Base-by-base conservation (phyloP, 257 asterid species). In the Capsicum chinense region DNA sequence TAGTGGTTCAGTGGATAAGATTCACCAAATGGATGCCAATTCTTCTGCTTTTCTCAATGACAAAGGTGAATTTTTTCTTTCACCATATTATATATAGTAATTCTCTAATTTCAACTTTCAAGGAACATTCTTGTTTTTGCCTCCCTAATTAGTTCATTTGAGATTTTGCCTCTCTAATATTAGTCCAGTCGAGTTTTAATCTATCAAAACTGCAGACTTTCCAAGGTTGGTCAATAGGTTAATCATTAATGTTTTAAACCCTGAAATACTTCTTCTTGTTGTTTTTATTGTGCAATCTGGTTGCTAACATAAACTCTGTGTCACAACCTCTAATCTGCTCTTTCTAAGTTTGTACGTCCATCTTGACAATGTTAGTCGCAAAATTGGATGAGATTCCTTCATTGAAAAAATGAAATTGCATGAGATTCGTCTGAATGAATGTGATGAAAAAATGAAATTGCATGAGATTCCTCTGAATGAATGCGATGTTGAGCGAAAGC, bases 1-100 rank as follows among this genome's bases (percentile, higher is more conserved):
- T 79, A 90, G 93, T 90, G 86, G 92, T 86, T 90, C 94, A 66
- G 79, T 70, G 86, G 94, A 91, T 83, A 87, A 86, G 86, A 90
- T 84, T 85, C 83, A 90, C 15, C 84, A 80, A 21, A 83, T 83
- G 88, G 85, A 88, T 89, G 88, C 88, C 50, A 90, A 86, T 86
- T 82, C 81, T 83, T 86, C 94, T 69, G 74, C 91, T 88, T 89
- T 89, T 85, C 91, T 64, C 83, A 88, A 88, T 56, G 86, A 52
- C 14, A 52, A 76, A 76, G 63, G 81, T 52, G 81, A 76, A 62
- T 76, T 52, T 50, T 76, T 76, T 14, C 26, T 52, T 76, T 26
- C 63, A 76, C 26, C 48, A 52, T 13, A 76, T 21, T 47, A 52
- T 21, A 21, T 76, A 9, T 52, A 52, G 26, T 52, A 6, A 13